A percentile compares a stretch with the other conserved stretches of the same genome.
phyloP scores from a whole-genome alignment of 495 filamentous ascomycete species.

The Jackrogersella multiformis region DNA sequence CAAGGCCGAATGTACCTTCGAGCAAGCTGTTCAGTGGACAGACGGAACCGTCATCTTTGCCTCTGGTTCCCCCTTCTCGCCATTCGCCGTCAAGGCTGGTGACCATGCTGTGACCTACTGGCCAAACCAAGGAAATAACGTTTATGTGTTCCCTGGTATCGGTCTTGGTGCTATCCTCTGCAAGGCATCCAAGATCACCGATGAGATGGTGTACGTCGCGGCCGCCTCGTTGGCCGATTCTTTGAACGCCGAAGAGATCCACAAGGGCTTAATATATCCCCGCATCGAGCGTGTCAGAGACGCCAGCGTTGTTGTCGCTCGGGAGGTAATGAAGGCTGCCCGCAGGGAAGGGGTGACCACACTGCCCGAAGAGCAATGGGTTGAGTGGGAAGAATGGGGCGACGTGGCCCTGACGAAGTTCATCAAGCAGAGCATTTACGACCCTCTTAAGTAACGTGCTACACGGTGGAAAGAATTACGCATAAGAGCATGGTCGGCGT shows the following conservation, averaged over 20 bases:
- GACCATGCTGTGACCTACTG: constrained; percentile 74
- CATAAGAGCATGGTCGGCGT: constrained; percentile 42
- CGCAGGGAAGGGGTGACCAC: constrained; percentile 65
- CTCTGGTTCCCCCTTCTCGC: constrained; percentile 90
- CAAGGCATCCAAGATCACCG: constrained; percentile 87
- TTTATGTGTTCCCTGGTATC: constrained; percentile 97
- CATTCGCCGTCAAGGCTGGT: constrained; percentile 70
- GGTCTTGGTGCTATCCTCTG: constrained; percentile 93
- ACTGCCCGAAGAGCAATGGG: constrained; percentile 72
- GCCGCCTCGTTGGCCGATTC: constrained; percentile 81
- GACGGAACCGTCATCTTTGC: constrained; percentile 92
- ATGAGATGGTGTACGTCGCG: constrained; percentile 95
- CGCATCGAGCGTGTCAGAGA: constrained; percentile 90
- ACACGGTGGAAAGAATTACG: constrained; percentile 19
- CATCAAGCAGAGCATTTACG: constrained; percentile 84
- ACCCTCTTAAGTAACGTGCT: constrained; percentile 60
- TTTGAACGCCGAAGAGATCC: constrained; percentile 80
- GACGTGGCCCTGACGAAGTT: constrained; percentile 80
- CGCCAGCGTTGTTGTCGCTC: constrained; percentile 85
- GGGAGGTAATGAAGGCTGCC: constrained; percentile 92
- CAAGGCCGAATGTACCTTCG: constrained; percentile 97
- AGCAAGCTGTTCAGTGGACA: constrained; percentile 87
- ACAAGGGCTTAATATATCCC: constrained; percentile 89
- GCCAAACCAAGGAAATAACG: constrained; percentile 91
- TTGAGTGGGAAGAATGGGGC: constrained; percentile 84